These are phyloP conservation scores for Citrus glauca DNA, from an alignment of 345 rosid species.

Conservation along the genomic window DNA sequence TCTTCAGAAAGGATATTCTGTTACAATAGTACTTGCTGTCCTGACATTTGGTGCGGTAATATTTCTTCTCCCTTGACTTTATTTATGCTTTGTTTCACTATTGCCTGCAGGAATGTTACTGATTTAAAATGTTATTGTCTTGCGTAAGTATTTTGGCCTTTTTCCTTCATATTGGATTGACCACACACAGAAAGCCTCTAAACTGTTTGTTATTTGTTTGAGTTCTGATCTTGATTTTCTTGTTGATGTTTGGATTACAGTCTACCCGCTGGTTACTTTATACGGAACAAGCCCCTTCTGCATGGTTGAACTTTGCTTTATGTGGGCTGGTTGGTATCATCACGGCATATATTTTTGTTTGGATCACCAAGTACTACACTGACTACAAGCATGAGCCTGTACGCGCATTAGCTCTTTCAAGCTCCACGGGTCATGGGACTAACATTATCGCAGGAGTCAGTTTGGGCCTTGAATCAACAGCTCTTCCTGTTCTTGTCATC, in stretches of 20 bases:
- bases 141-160: background rate
- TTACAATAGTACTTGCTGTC: constrained; percentile 83
- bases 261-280: constrained; percentile 98
- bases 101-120: background rate
- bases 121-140: background rate
- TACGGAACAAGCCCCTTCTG: constrained; percentile 95
- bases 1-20: constrained; percentile 96
- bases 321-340: constrained; percentile 97
- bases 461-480: constrained; percentile 98
- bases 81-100: background rate
- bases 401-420: constrained; percentile 85
- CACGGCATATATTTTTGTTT: constrained; percentile 89
- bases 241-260: constrained; percentile 35
- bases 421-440: constrained; percentile 98
- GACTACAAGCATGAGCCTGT: constrained; percentile 99
- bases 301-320: constrained; percentile 91
- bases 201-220: constrained; percentile 3
- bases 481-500: constrained; percentile 90
- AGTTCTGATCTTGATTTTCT: constrained; percentile 10
- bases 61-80: constrained; percentile 13
- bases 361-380: constrained; percentile 94
- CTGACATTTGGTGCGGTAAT: constrained; percentile 85
- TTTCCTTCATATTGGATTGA: background rate
- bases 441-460: constrained; percentile 98
- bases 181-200: background rate